phyloP scores from a whole-genome alignment of 2,329 filamentous ascomycete genomes.

The Sclerotinia sclerotiorum region DNA sequence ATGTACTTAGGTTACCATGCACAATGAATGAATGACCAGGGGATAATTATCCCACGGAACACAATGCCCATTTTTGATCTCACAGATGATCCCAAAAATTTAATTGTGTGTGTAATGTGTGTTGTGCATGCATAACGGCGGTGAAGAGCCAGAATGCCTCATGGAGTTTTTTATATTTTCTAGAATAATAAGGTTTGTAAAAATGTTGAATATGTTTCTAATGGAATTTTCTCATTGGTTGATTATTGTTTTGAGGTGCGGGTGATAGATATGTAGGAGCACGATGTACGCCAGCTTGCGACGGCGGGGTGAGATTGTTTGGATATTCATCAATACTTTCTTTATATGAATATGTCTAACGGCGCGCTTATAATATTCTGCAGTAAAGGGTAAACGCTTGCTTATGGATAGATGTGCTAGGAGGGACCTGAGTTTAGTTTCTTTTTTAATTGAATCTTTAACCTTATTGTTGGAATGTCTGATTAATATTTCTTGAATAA shows the following conservation, averaged over 20 bases:
- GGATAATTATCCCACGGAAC: too few relatives aligned
- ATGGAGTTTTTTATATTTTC: neutral
- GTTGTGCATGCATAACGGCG: conserved; percentile 29
- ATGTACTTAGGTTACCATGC: too few relatives aligned
- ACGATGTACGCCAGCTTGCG: too few relatives aligned
- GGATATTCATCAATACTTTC: too few relatives aligned
- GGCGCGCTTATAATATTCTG: too few relatives aligned
- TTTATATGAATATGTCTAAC: too few relatives aligned
- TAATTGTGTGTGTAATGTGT: conserved; percentile 4
- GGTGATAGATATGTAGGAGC: neutral
- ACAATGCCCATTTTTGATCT: too few relatives aligned
- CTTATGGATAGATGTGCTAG: neutral
- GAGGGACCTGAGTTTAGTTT: neutral
- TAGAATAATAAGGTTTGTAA: too few relatives aligned
- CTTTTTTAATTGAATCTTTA: neutral
- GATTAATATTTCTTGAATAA: too few relatives aligned
- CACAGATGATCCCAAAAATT: too few relatives aligned
- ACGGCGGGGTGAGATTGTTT: neutral
- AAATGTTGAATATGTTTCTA: neutral
- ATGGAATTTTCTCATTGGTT: conserved; percentile 16
- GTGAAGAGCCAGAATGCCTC: conserved; percentile 19
- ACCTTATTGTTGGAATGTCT: neutral
- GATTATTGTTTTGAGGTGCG: neutral
- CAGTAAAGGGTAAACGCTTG: too few relatives aligned
- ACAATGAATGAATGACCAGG: too few relatives aligned